Conservation (phyloP, 257 asterid genomes). For the Solanum chmielewskii region DNA sequence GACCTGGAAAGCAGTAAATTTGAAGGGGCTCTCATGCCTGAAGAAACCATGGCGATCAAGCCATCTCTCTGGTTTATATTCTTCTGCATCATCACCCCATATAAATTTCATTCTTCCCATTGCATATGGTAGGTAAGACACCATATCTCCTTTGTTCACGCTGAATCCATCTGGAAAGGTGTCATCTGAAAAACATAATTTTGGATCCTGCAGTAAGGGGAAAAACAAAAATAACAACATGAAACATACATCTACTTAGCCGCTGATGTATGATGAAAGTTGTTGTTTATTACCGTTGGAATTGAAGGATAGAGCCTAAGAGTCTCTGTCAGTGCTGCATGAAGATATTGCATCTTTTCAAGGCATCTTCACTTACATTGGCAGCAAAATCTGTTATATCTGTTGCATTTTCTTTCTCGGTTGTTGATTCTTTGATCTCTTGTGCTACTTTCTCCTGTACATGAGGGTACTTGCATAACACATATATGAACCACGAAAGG, state of each 20-base stretch:
- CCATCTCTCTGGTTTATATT: slow-evolving; percentile 51
- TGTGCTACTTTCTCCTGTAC: slow-evolving; percentile 36
- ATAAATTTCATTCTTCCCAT: slow-evolving; percentile 49
- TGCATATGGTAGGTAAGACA: slow-evolving; percentile 45
- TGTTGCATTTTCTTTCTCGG: neutral
- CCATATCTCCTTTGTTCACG: slow-evolving; percentile 35
- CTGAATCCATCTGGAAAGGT: slow-evolving; percentile 36
- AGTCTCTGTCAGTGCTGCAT: slow-evolving; percentile 29
- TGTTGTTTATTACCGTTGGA: slow-evolving; percentile 32
- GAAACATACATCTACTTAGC: neutral
- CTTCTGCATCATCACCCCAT: slow-evolving; percentile 45
- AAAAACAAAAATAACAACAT: neutral
- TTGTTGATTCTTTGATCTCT: slow-evolving; percentile 27
- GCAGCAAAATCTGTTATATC: slow-evolving; percentile 14
- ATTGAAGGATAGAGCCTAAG: slow-evolving; percentile 52
- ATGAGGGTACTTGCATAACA: slow-evolving; percentile 37
- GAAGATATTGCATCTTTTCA: slow-evolving; percentile 33
- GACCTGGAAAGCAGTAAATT: slow-evolving; percentile 50
- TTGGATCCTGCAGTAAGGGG: slow-evolving; percentile 27
- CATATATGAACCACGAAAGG: slow-evolving; percentile 53
- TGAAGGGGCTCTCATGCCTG: slow-evolving; percentile 38
- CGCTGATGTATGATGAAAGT: neutral
- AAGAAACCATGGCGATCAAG: slow-evolving; percentile 32
- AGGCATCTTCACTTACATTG: slow-evolving; percentile 27
- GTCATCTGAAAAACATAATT: slow-evolving; percentile 33